Evolutionary conservation across 1,139 yeast species (phyloP).

Genomic region (Yamadazyma membranifaciens): DNA sequence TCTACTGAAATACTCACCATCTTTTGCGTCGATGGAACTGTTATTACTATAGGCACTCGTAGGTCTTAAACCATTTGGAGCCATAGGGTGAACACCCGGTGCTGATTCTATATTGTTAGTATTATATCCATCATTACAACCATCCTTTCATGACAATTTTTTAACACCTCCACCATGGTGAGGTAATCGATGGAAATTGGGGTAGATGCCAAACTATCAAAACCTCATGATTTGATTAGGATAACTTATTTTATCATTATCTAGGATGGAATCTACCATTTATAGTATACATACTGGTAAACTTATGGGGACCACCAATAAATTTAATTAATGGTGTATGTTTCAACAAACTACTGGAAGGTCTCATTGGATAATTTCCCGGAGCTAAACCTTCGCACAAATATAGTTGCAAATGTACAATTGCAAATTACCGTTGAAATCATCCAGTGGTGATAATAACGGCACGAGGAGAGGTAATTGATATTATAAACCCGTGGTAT

Average conservation of each 20-base stretch:
- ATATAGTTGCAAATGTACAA: too few species aligned
- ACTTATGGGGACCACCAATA: slow-evolving; percentile 59
- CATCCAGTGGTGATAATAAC: too few species aligned
- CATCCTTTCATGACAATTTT: too few species aligned
- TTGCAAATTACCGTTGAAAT: too few species aligned
- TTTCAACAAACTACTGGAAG: slow-evolving; percentile 31
- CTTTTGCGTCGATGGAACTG: slow-evolving; percentile 39
- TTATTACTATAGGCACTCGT: slow-evolving; percentile 20
- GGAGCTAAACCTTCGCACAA: neutral
- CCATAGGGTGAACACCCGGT: slow-evolving; percentile 46
- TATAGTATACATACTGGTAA: slow-evolving; percentile 37
- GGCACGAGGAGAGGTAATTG: too few species aligned
- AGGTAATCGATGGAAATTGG: too few species aligned
- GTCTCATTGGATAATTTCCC: slow-evolving; percentile 24
- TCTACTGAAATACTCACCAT: slow-evolving; percentile 56
- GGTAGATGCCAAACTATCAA: too few species aligned
- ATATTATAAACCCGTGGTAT: too few species aligned
- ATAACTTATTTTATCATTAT: too few species aligned
- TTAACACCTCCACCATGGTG: too few species aligned
- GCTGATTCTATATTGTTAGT: slow-evolving; percentile 16
- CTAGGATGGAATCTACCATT: too few species aligned
- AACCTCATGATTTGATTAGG: too few species aligned
- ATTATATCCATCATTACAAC: neutral
- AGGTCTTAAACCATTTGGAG: slow-evolving; percentile 53
- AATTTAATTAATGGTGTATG: slow-evolving; percentile 61